Base-by-base conservation (phyloP, 2,329 filamentous ascomycete genomes). In the Trichoderma atroviride region DNA sequence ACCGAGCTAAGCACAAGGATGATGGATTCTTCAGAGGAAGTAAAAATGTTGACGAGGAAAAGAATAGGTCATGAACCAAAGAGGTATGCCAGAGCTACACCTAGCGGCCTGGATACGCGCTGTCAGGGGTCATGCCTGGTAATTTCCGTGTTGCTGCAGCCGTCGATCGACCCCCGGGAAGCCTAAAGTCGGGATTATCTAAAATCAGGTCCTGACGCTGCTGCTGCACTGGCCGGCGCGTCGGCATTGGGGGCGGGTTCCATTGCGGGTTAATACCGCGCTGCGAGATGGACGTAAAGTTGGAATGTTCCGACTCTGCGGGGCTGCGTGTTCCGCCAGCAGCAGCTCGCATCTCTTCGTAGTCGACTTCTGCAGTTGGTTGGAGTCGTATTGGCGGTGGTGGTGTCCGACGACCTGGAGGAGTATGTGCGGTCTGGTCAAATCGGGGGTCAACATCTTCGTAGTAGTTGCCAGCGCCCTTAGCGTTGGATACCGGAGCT, bases 391-490 rank as follows among this genome's bases (percentile, higher is more conserved):
- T 37, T 27, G 75, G 75, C 6, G 58, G 47, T 1, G 56, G 59
- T 2, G 64, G 63, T 16, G 57, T 50, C 35, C 57, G 33, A 59
- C 74, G 70, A 74, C 72, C 63, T 2, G 47, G 64, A 10, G 72
- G 69, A 14, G 70, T 77, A 70, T 59, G 75, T 69, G 71, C 77
- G 71, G 71, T 73, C 64, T 80, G 79, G 62, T 71, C 86, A 76
- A 97, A 98, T 69, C 90, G 92, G 56, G 95, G 94, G 73, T 97
- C 94, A 14, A 97, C 89, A 78, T 98, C 95, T 84, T 98, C 96
- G 77, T 96, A 97, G 81, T 98, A 98, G 71, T 86, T 81, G 74
- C 76, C 81, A 60, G 72, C 78, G 71, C 74, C 71, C 24, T 74
- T 77, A 9, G 73, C 74, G 63, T 75, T 77, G 52, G 75, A 74